Conservation (phyloP, 352 stramenopile species). For the Phytophthora pseudosyringae region DNA sequence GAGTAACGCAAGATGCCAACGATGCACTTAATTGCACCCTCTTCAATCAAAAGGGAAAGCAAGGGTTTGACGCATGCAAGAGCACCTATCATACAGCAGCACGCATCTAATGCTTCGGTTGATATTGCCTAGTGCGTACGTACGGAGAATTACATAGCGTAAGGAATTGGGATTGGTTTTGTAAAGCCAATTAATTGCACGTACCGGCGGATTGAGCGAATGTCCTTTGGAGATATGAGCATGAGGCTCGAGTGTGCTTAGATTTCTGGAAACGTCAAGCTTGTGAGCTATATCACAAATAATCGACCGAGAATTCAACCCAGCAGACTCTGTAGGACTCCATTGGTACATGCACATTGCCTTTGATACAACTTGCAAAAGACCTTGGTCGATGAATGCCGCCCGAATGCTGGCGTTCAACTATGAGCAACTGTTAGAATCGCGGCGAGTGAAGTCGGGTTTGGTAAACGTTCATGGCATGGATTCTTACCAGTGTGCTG, state of each 20-base stretch:
- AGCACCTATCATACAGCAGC: constrained; percentile 42
- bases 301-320: constrained; percentile 24
- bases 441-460: neutral
- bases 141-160: neutral
- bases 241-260: constrained; percentile 33
- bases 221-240: constrained; percentile 10
- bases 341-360: constrained; percentile 28
- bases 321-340: constrained; percentile 7
- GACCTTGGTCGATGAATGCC: constrained; percentile 31
- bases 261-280: constrained; percentile 32
- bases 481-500: constrained; percentile 22
- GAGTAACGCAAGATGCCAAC: constrained; percentile 30
- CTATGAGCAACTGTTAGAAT: constrained; percentile 13
- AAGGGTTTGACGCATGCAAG: constrained; percentile 31
- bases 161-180: neutral
- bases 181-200: neutral
- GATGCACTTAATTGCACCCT: constrained; percentile 25
- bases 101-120: constrained; percentile 41
- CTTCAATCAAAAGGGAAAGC: constrained; percentile 15
- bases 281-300: constrained; percentile 32
- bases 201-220: constrained; percentile 25
- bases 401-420: constrained; percentile 22
- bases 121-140: constrained; percentile 33
- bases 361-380: constrained; percentile 34
- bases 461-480: neutral